Evolutionary conservation across 805 yeast genomes (phyloP).

Genomic region (Maudiozyma pseudohumilis): DNA sequence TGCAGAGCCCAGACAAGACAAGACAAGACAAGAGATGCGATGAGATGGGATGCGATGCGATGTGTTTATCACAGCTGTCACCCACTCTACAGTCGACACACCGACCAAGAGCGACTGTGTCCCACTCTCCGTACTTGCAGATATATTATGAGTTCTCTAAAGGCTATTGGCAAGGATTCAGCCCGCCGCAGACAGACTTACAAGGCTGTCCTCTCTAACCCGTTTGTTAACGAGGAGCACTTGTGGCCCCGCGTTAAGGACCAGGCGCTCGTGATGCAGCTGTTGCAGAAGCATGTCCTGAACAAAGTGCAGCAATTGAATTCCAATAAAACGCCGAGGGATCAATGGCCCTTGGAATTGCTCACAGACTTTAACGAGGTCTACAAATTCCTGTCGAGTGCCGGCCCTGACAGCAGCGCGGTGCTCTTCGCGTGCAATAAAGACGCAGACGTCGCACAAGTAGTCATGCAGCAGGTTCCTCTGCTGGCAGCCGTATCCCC

Average conservation of each 20-base stretch:
- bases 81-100: too few species aligned
- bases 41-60: too few species aligned
- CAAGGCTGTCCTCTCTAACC: conserved; percentile 56
- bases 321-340: conserved; percentile 1
- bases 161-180: conserved; percentile 36
- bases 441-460: conserved; percentile 39
- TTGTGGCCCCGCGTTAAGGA: conserved; percentile 33
- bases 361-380: conserved; percentile 40
- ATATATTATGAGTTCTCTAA: conserved; percentile 30
- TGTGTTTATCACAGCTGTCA: too few species aligned
- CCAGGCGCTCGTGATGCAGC: conserved; percentile 29
- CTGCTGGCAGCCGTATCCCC: conserved; percentile 36
- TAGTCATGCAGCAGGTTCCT: conserved; percentile 51
- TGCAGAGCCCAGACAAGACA: too few species aligned
- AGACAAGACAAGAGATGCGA: too few species aligned
- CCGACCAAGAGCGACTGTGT: too few species aligned
- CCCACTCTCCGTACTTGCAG: neutral
- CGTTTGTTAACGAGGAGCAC: conserved; percentile 43
- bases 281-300: conserved; percentile 32
- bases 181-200: conserved; percentile 42
- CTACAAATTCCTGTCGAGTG: conserved; percentile 36
- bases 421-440: conserved; percentile 49
- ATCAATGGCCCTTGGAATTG: conserved; percentile 17
- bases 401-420: conserved; percentile 24
- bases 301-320: conserved; percentile 27